Evolutionary conservation across 257 asterid genomes (phyloP).

Genomic region (Nicotiana undulata): DNA sequence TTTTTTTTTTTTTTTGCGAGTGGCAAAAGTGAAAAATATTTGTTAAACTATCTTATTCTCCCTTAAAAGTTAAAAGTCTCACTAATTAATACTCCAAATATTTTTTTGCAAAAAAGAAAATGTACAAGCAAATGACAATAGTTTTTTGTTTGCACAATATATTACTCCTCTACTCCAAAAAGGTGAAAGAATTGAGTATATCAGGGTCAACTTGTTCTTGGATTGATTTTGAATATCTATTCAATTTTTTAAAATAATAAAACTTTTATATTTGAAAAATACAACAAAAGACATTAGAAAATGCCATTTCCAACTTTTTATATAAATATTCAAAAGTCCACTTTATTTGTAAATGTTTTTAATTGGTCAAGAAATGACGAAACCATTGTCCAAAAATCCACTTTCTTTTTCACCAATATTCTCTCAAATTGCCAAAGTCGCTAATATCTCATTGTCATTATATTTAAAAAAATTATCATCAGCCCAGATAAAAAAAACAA

Average conservation of each 20-base stretch:
- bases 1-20: too few relatives aligned
- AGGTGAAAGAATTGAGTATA: neutral
- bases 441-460: neutral
- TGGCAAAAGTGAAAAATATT: too few relatives aligned
- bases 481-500: neutral
- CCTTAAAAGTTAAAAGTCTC: too few relatives aligned
- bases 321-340: neutral
- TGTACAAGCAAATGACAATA: too few relatives aligned
- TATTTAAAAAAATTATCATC: too few relatives aligned
- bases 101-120: too few relatives aligned
- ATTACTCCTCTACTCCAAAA: neutral
- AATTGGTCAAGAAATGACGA: neutral
- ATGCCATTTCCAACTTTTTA: neutral
- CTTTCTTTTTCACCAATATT: neutral
- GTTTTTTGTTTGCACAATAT: too few relatives aligned
- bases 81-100: too few relatives aligned
- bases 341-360: neutral
- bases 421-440: neutral
- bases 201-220: neutral
- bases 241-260: neutral
- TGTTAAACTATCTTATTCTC: too few relatives aligned
- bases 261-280: neutral
- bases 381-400: neutral
- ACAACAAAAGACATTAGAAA: neutral
- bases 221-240: neutral